phyloP scores from a whole-genome alignment of 371 early-diverging fungal genomes.

The Rhizopus sp. region DNA sequence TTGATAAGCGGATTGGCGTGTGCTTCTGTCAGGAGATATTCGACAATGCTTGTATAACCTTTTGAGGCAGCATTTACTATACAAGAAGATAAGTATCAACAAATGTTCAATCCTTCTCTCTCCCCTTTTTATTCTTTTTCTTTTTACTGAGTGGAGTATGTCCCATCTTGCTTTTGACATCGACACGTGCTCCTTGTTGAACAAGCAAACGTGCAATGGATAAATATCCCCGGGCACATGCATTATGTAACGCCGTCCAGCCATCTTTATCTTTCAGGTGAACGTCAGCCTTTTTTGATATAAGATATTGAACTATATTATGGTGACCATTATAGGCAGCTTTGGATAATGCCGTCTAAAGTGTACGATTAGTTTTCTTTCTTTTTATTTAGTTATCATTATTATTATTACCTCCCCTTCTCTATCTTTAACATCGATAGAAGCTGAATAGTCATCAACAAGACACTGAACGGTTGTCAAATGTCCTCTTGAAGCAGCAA shows the following conservation, averaged over 20 bases:
- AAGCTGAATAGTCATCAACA: constrained; percentile 59
- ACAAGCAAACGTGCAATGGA: constrained; percentile 59
- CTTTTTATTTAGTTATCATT: too few relatives aligned
- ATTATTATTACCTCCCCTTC: constrained; percentile 65
- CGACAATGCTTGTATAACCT: constrained; percentile 63
- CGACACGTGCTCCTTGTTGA: constrained; percentile 56
- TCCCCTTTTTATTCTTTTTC: not conserved
- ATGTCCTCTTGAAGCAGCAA: constrained; percentile 71
- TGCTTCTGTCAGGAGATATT: constrained; percentile 61
- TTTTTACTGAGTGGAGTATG: constrained; percentile 77
- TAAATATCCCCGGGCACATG: constrained; percentile 61
- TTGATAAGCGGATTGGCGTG: constrained; percentile 63
- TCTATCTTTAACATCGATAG: constrained; percentile 63
- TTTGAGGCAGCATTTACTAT: constrained; percentile 78
- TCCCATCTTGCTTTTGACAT: constrained; percentile 64
- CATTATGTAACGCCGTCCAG: constrained; percentile 84
- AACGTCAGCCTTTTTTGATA: constrained; percentile 61
- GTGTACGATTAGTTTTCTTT: too few relatives aligned
- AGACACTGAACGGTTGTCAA: constrained; percentile 61
- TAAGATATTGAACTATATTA: constrained; percentile 61
- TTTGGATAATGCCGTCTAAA: constrained; percentile 76
- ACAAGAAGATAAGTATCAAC: constrained; percentile 1
- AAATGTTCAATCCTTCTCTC: not conserved
- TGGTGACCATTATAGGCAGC: constrained; percentile 73
- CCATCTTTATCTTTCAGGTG: constrained; percentile 73